phyloP scores from a whole-genome alignment of 352 stramenopile genomes.

The Globisporangium acanthophoron region DNA sequence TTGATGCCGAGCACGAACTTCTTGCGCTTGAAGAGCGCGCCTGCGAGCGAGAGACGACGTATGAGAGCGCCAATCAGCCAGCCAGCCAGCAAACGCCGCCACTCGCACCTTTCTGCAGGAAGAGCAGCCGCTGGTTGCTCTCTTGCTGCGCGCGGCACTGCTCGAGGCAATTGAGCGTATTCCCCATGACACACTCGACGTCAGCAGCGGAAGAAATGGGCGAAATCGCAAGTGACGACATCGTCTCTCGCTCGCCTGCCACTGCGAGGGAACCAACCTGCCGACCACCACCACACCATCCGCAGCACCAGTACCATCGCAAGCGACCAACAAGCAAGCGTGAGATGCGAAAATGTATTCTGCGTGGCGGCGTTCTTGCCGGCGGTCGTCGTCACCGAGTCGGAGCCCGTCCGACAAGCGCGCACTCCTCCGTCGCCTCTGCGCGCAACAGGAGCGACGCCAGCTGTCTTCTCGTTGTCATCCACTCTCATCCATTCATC shows the following conservation, averaged over 20 bases:
- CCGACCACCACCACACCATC: too few relatives aligned
- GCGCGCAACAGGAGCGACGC: background rate
- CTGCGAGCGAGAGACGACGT: slow-evolving; percentile 13
- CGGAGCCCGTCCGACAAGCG: background rate
- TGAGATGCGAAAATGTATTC: slow-evolving; percentile 6
- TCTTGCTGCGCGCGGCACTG: slow-evolving; percentile 69
- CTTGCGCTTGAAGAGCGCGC: slow-evolving; percentile 66
- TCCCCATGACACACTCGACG: slow-evolving; percentile 38
- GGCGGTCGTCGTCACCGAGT: background rate
- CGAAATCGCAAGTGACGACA: background rate
- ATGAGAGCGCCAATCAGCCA: background rate
- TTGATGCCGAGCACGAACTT: slow-evolving; percentile 67
- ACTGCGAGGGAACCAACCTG: too few relatives aligned
- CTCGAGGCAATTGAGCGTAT: slow-evolving; percentile 75
- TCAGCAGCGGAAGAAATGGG: background rate
- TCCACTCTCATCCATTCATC: slow-evolving; percentile 8
- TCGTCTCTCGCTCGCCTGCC: background rate
- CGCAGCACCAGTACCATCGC: too few relatives aligned
- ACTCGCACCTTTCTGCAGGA: slow-evolving; percentile 65
- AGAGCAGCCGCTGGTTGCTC: slow-evolving; percentile 49
- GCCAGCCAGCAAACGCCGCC: background rate
- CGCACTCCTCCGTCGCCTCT: background rate
- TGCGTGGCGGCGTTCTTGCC: background rate
- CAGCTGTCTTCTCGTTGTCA: background rate
- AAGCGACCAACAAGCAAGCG: background rate